phyloP scores from a whole-genome alignment of 257 asterid genomes.

The Solanum chilense region DNA sequence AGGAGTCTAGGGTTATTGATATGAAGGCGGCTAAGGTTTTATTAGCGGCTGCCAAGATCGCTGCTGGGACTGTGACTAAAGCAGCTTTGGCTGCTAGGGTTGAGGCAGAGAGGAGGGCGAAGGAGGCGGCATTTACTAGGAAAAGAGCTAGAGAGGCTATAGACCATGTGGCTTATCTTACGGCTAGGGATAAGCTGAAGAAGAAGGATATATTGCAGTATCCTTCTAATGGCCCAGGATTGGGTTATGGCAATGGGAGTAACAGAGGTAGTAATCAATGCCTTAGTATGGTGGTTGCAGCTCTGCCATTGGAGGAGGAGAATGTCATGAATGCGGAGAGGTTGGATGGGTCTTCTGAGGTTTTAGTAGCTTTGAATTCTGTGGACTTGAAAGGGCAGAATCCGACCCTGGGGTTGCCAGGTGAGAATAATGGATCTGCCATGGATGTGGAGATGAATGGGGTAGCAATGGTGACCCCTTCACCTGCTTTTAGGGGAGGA shows the following conservation, averaged over 20 bases:
- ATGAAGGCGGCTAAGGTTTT: constrained; percentile 43
- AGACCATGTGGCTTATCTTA: constrained; percentile 45
- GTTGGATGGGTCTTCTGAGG: constrained; percentile 29
- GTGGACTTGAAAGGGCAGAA: constrained; percentile 32
- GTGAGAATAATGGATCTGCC: constrained; percentile 6
- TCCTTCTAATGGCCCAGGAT: not conserved
- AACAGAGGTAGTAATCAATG: not conserved
- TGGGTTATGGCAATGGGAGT: not conserved
- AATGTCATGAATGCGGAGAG: constrained; percentile 10
- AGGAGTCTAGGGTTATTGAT: constrained; percentile 49
- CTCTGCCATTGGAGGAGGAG: constrained; percentile 5
- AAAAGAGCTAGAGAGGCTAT: constrained; percentile 73
- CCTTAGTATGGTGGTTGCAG: constrained; percentile 4
- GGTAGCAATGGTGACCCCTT: not conserved
- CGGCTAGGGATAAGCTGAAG: constrained; percentile 40
- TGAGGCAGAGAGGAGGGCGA: constrained; percentile 69
- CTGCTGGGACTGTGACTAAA: constrained; percentile 42
- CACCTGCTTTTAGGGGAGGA: not conserved
- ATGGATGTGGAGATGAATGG: constrained; percentile 45
- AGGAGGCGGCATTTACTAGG: constrained; percentile 63
- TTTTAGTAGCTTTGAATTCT: constrained; percentile 30
- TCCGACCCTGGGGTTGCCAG: not conserved
- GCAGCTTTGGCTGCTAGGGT: constrained; percentile 44
- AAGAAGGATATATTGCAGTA: constrained; percentile 16
- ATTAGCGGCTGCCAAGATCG: constrained; percentile 68